These are phyloP conservation scores for Aureobasidium zeae DNA, from an alignment of 2,329 filamentous ascomycete species.

Conservation along the genomic window DNA sequence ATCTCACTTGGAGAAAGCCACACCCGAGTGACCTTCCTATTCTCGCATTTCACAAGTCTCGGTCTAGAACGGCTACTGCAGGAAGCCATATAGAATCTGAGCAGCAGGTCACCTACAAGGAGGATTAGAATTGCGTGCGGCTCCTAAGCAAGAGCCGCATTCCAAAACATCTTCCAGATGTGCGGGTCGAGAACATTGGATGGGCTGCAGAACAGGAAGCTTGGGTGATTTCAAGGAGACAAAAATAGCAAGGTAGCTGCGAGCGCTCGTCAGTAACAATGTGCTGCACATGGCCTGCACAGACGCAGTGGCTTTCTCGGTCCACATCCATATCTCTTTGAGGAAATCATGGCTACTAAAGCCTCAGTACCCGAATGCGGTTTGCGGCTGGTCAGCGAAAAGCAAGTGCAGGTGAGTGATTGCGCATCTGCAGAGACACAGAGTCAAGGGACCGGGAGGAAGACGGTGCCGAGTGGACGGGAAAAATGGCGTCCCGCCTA, in stretches of 20 bases:
- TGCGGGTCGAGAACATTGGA: not conserved
- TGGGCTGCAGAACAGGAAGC: constrained; percentile 3
- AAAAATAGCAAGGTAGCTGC: not conserved
- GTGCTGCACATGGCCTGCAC: too few species aligned
- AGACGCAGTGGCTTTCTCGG: too few species aligned
- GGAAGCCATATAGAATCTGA: constrained; percentile 4
- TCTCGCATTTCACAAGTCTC: constrained; percentile 5
- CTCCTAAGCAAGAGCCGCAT: not conserved
- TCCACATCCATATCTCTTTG: too few species aligned
- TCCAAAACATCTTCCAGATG: not conserved
- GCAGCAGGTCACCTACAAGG: too few species aligned
- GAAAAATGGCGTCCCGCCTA: constrained; percentile 3
- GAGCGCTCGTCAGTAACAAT: too few species aligned
- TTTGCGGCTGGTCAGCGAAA: not conserved
- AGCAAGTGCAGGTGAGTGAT: not conserved
- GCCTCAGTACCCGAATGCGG: too few species aligned
- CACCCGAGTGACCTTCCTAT: constrained; percentile 5
- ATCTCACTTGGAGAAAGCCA: constrained; percentile 10
- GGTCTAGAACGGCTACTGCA: constrained; percentile 11
- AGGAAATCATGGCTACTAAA: too few species aligned
- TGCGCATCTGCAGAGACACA: not conserved
- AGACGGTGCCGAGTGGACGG: constrained; percentile 8
- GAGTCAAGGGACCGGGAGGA: not conserved
- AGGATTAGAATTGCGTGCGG: too few species aligned
- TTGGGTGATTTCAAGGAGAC: too few species aligned